phyloP scores from a whole-genome alignment of 1,284 basidiomycete genomes.

The Ustilago tritici region DNA sequence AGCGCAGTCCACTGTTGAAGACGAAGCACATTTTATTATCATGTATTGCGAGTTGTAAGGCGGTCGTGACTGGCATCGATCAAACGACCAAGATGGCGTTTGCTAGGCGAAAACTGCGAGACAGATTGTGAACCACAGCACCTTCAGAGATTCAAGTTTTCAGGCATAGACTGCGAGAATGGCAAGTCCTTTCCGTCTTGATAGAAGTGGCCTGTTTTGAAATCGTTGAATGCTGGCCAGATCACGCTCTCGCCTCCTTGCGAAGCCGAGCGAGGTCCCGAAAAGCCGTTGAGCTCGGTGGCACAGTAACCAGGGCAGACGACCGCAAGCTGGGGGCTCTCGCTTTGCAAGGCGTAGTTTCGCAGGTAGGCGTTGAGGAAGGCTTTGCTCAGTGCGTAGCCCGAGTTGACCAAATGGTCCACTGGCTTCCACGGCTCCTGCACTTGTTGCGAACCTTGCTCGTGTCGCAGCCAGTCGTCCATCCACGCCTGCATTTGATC shows the following conservation, averaged over 20 bases:
- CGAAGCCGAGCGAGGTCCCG: too few relatives aligned
- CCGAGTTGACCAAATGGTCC: background rate
- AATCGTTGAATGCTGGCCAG: too few relatives aligned
- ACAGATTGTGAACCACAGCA: too few relatives aligned
- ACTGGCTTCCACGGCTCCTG: constrained; percentile 12
- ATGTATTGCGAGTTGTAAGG: too few relatives aligned
- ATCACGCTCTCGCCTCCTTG: too few relatives aligned
- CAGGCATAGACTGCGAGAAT: background rate
- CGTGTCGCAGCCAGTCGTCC: too few relatives aligned
- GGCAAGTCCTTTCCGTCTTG: constrained; percentile 13
- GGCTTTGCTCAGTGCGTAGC: constrained; percentile 19
- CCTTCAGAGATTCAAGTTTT: background rate
- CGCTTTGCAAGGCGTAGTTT: constrained; percentile 11
- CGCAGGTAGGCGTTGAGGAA: constrained; percentile 17
- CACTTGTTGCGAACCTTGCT: background rate
- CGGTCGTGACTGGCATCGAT: background rate
- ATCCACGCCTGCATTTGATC: too few relatives aligned
- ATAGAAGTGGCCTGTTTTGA: background rate
- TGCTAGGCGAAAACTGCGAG: too few relatives aligned
- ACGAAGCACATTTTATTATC: too few relatives aligned
- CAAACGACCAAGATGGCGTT: background rate
- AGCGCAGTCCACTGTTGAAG: too few relatives aligned
- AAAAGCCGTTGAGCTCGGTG: too few relatives aligned
- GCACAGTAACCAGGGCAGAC: too few relatives aligned
- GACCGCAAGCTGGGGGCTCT: constrained; percentile 2